Evolutionary conservation across 106 monocot species (phyloP).

Genomic region (Dendrobium officinale): DNA sequence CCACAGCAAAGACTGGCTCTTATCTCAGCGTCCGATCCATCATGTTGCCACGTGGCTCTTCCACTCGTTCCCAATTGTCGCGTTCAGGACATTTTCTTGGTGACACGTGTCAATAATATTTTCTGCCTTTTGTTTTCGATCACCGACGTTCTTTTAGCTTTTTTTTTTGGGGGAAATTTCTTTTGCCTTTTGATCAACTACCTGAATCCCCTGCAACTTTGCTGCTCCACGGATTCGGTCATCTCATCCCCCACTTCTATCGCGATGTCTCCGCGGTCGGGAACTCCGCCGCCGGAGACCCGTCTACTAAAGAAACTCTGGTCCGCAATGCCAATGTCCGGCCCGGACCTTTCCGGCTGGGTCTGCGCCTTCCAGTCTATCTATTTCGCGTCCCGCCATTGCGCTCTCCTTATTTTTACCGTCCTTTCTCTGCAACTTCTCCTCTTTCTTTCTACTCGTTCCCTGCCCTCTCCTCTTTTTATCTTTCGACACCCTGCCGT

Average conservation of each 20-base stretch:
- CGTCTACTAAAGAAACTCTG: constrained; percentile 19
- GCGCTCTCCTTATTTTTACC: constrained; percentile 15
- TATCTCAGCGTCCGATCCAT: no score
- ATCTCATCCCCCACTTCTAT: background rate
- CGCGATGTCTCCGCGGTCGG: constrained; percentile 7
- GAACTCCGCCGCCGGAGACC: constrained; percentile 17
- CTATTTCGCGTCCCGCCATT: constrained; percentile 1
- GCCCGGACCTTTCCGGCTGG: constrained; percentile 1
- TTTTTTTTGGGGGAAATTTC: background rate
- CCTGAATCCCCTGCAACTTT: background rate
- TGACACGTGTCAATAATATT: background rate
- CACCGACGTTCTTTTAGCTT: background rate
- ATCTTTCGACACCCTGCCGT: constrained; percentile 12
- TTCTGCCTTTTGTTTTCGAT: background rate
- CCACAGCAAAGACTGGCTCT: no score
- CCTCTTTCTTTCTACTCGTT: constrained; percentile 20
- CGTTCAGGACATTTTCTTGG: background rate
- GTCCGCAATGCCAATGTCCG: background rate
- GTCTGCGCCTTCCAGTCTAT: constrained; percentile 7
- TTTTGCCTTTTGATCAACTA: background rate
- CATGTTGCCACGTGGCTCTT: no score
- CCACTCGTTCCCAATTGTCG: no score
- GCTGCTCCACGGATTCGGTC: background rate
- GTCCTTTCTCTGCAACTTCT: constrained; percentile 33
- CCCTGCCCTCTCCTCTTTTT: constrained; percentile 16